A percentile compares a stretch with the other conserved stretches of the same genome.
These are phyloP conservation scores for Coniochaeta ligniaria DNA, from an alignment of 2,329 filamentous ascomycete genomes.

Conservation along the genomic window DNA sequence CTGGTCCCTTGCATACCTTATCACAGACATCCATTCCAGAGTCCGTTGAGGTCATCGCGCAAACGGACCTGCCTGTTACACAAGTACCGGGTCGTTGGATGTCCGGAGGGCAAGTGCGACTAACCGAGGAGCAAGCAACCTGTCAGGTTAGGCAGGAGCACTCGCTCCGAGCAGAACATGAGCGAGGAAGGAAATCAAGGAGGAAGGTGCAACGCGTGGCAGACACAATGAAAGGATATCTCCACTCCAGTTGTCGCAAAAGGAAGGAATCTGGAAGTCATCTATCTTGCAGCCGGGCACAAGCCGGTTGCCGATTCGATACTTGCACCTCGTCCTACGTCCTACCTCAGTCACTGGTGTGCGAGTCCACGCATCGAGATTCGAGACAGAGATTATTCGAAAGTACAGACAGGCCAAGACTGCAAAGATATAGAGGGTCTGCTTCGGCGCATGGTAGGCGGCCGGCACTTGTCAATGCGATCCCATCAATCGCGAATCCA, in stretches of 20 bases:
- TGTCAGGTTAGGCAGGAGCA: background rate
- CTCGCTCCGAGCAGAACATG: background rate
- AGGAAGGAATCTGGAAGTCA: background rate
- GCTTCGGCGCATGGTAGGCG: background rate
- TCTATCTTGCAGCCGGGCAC: background rate
- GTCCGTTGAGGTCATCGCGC: background rate
- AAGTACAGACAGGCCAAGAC: background rate
- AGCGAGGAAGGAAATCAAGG: background rate
- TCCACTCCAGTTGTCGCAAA: background rate
- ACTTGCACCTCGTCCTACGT: background rate
- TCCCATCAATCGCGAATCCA: background rate
- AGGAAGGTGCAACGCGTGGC: background rate
- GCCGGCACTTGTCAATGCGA: background rate
- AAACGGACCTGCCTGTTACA: background rate
- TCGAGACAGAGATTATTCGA: background rate
- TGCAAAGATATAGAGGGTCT: background rate
- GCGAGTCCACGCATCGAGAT: background rate
- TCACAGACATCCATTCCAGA: background rate
- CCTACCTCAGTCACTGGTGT: background rate
- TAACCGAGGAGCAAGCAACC: background rate
- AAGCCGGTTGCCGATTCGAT: background rate
- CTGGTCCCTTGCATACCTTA: background rate
- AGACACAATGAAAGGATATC: background rate
- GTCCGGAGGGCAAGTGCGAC: background rate
- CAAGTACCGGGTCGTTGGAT: background rate